Conservation (phyloP, 2,329 filamentous ascomycete genomes). For the Hysterium pulicare region DNA sequence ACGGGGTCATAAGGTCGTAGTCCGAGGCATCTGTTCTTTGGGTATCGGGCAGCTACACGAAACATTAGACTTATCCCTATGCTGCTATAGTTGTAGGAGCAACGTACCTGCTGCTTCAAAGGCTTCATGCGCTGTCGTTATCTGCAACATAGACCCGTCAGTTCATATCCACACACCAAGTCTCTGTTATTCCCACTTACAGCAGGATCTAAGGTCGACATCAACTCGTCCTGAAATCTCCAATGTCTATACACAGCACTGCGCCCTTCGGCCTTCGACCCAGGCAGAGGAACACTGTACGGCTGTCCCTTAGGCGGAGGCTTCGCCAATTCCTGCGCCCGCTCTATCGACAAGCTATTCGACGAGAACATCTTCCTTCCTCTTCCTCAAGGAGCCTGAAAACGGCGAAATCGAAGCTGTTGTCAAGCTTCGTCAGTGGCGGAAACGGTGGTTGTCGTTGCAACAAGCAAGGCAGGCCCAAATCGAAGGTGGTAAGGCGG, state of each 20-base stretch:
- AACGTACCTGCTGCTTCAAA: slow-evolving; percentile 63
- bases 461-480: no score
- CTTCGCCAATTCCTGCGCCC: slow-evolving; percentile 50
- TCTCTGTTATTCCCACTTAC: slow-evolving; percentile 8
- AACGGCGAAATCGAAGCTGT: no score
- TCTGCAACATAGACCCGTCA: slow-evolving; percentile 25
- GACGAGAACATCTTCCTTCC: slow-evolving; percentile 33
- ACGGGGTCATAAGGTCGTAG: slow-evolving; percentile 72
- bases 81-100: slow-evolving; percentile 4
- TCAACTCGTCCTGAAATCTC: slow-evolving; percentile 67
- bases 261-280: slow-evolving; percentile 69
- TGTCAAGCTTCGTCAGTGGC: no score
- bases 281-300: slow-evolving; percentile 74
- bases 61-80: slow-evolving; percentile 6
- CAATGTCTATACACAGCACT: slow-evolving; percentile 80
- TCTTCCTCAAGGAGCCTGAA: no score
- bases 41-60: slow-evolving; percentile 52
- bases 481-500: no score
- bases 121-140: slow-evolving; percentile 72
- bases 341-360: slow-evolving; percentile 26
- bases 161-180: slow-evolving; percentile 1
- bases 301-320: slow-evolving; percentile 71
- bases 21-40: slow-evolving; percentile 73
- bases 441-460: no score
- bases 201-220: slow-evolving; percentile 60